phyloP scores from a whole-genome alignment of 345 rosid genomes.

The Citrus reticulata region DNA sequence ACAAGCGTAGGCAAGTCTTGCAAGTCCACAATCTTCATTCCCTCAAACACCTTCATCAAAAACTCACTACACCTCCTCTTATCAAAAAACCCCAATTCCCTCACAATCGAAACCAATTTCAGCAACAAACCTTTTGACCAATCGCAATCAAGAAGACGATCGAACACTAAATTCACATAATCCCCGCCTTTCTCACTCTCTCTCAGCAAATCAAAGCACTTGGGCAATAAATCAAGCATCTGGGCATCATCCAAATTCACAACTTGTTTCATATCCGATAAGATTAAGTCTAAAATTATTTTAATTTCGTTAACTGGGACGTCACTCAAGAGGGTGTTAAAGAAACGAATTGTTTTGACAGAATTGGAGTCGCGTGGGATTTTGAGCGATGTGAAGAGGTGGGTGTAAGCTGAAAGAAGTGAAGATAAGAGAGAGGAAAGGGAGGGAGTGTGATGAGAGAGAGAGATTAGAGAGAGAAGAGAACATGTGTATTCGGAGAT shows the following conservation, averaged over 20 bases:
- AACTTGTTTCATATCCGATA: constrained; percentile 19
- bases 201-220: constrained; percentile 40
- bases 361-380: constrained; percentile 64
- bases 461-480: constrained; percentile 59
- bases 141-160: constrained; percentile 38
- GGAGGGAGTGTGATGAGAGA: constrained; percentile 42
- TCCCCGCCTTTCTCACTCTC: constrained; percentile 37
- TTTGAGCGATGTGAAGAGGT: constrained; percentile 40
- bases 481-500: constrained; percentile 55
- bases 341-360: constrained; percentile 50
- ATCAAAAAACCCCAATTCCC: constrained; percentile 53
- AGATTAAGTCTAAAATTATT: constrained; percentile 37
- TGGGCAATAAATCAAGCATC: constrained; percentile 68
- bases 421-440: constrained; percentile 59
- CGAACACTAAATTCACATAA: constrained; percentile 36
- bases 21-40: constrained; percentile 54
- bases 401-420: constrained; percentile 52
- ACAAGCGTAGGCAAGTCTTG: constrained; percentile 73
- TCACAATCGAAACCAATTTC: constrained; percentile 58
- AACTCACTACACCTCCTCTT: constrained; percentile 50
- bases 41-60: constrained; percentile 61
- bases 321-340: constrained; percentile 38
- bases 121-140: constrained; percentile 62
- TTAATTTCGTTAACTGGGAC: constrained; percentile 36
- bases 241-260: constrained; percentile 60